Evolutionary conservation across 1,284 basidiomycete genomes (phyloP), one percentile per base, ranked within the genome.

Genomic region (Ganoderma sp.): DNA sequence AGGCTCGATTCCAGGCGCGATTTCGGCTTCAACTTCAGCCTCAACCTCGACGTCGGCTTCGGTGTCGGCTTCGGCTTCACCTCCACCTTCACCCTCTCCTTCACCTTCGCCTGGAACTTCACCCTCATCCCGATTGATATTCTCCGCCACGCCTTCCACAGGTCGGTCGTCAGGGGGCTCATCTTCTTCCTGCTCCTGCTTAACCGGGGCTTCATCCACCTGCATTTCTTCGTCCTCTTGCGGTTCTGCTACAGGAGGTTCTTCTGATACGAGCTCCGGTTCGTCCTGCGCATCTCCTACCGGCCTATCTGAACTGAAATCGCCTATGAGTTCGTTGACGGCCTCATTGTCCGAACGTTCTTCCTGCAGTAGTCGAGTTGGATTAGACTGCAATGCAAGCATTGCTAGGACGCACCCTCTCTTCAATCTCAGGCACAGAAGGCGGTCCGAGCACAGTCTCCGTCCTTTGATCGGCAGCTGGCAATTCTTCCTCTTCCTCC

Each of bases 321-420:
- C 63, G 7, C 68, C 72, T 6, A 72, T 70, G 6, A 72, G 64
- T 43, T 72, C 69, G 57, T 70, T 67, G 2, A 72, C 71, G 10
- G 71, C 71, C 32, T 72, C 71, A 34, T 72, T 72, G 59, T 72
- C 71, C 1, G 71, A 72, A 17, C 69, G 61, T 50, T 72, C 71
- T 56, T 72, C 71, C 61, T 65, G 65, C 19, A 28, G 15, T 12
- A 60, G 22, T 14, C 22, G 22, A 22, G 8, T 39, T 42, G 22
- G 39, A 42, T 43, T 37, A 14, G 19, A 25, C 45, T 12, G 6
- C 4, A 32, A 48, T 37, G 41, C 34, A 19, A 3, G 19, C 8
- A 10, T 8, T 14, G 39, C 9, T 12, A 3, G 8, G 6, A 25
- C 50, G 5, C 22, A 67, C 71, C 63, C 63, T 68, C 22, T 71